Evolutionary conservation across 768 basidiomycete genomes (phyloP).

Genomic region (Hydnomerulius pinastri): DNA sequence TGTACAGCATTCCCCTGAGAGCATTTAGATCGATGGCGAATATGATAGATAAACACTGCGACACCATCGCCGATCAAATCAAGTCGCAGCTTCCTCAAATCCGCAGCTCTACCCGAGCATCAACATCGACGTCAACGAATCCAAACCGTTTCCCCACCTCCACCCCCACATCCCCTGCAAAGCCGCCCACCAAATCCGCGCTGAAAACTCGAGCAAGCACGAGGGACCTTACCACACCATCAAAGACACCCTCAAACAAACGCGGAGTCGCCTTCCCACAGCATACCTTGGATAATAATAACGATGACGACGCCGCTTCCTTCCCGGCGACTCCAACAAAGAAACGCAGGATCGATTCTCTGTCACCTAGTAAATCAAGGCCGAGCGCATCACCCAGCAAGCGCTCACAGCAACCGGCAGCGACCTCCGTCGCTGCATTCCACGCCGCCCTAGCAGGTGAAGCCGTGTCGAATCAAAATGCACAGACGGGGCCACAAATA

Average conservation of each 20-base stretch:
- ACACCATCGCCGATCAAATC: slow-evolving; percentile 24
- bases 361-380: slow-evolving; percentile 13
- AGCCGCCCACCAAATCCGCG: slow-evolving; percentile 20
- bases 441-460: slow-evolving; percentile 15
- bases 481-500: too few species aligned
- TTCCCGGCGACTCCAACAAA: slow-evolving; percentile 47
- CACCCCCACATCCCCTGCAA: slow-evolving; percentile 13
- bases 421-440: slow-evolving; percentile 16
- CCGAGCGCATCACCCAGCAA: slow-evolving; percentile 14
- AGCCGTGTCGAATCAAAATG: too few species aligned
- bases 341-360: slow-evolving; percentile 34
- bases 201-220: slow-evolving; percentile 13
- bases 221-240: not conserved
- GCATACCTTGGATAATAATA: slow-evolving; percentile 6
- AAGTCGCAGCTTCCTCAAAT: slow-evolving; percentile 11
- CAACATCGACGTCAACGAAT: slow-evolving; percentile 1
- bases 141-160: not conserved
- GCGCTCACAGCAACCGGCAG: not conserved
- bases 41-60: slow-evolving; percentile 27
- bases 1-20: slow-evolving; percentile 14
- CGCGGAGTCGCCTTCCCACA: slow-evolving; percentile 23
- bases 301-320: slow-evolving; percentile 31
- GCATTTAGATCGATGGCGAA: slow-evolving; percentile 21
- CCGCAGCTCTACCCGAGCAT: not conserved
- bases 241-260: slow-evolving; percentile 32